Evolutionary conservation across 129 eudicot species (phyloP), one percentile per base, ranked within the genome.

Genomic region (Saussurea involucrata): DNA sequence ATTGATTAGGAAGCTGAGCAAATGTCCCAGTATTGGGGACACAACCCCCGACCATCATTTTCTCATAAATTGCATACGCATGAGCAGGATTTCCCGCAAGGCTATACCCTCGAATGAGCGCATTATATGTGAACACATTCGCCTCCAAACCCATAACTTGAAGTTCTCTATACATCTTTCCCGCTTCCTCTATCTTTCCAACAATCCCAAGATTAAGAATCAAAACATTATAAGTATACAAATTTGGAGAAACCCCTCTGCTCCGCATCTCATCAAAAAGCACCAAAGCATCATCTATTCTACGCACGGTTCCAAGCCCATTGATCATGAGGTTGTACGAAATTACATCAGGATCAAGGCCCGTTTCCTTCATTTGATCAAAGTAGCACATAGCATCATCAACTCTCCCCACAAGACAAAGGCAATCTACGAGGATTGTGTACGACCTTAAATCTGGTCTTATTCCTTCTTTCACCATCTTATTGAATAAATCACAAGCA

Each of bases 21-120:
- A 91, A 87, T 37, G 99, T 95, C 36, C 92, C 95, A 3, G 87
- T 81, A 68, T 95, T 95, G 4, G 99, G 99, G 76, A 83, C 86
- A 80, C 99, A 95, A 6, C 99, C 99, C 29, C 89, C 92, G 24
- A 85, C 85, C 97, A 95, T 89, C 97, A 95, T 95, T 77, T 83
- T 89, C 88, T 95, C 96, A 85, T 88, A 95, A 58, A 95, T 78
- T 10, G 87, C 96, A 76, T 91, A 95, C 1, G 99, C 99, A 66
- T 78, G 75, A 37, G 90, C 89, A 8, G 90, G 76, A 49, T 95
- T 80, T 18, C 99, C 97, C 3, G 96, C 82, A 17, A 81, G 73
- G 61, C 94, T 87, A 75, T 95, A 90, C 22, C 92, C 99, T 78
- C 96, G 91, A 77, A 95, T 92, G 53, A 95, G 88, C 78, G 97